These are phyloP conservation scores for Adansonia madagascariensis DNA, from an alignment of 441 rosid species.

Conservation along the genomic window DNA sequence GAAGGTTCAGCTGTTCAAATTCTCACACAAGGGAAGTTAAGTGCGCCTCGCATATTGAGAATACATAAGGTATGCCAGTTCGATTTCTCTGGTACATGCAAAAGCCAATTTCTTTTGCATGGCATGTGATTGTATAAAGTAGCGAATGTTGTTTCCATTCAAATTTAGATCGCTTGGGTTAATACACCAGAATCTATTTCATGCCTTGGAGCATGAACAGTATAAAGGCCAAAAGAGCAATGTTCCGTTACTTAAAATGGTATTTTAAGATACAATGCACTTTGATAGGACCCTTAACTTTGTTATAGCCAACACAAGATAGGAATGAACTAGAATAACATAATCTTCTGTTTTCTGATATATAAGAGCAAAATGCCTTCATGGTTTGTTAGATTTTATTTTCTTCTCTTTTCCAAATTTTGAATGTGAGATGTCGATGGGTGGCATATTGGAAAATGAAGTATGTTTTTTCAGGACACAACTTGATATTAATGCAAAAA, in stretches of 20 bases:
- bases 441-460: not conserved
- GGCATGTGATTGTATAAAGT: not conserved
- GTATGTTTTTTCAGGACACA: not conserved
- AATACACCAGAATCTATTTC: not conserved
- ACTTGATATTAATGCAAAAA: slow-evolving; percentile 4
- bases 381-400: slow-evolving; percentile 1
- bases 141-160: not conserved
- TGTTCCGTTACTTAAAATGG: not conserved
- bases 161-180: not conserved
- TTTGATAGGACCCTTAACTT: slow-evolving; percentile 6
- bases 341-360: not conserved
- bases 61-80: slow-evolving; percentile 78
- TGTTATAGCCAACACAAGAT: slow-evolving; percentile 4
- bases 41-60: slow-evolving; percentile 98
- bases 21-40: slow-evolving; percentile 92
- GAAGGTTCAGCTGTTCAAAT: slow-evolving; percentile 87
- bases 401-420: not conserved
- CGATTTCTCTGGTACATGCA: slow-evolving; percentile 1
- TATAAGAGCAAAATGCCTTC: not conserved
- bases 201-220: slow-evolving; percentile 12
- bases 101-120: slow-evolving; percentile 17
- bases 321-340: not conserved
- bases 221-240: not conserved
- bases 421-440: not conserved
- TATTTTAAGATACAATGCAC: not conserved